Evolutionary conservation across 176 grass and related monocot genomes (phyloP), one percentile per base, ranked within the genome.

Genomic region (Lolium rigidum): DNA sequence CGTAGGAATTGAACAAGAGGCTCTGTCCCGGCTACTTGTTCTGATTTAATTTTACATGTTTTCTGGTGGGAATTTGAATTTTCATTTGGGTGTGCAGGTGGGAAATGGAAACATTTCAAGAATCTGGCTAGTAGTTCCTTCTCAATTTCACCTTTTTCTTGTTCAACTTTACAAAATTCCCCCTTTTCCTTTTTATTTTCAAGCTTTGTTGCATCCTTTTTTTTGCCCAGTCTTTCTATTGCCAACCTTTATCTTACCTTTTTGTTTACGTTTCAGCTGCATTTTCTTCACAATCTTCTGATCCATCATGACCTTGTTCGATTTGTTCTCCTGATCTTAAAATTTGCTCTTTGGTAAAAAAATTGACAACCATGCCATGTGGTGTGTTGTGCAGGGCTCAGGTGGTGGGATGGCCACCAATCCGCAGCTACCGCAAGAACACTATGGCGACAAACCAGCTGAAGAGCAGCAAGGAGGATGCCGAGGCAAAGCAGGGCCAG

Each of bases 361-460:
- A 67, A 39, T 69, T 69, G 35, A 69, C 35, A 20, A 69, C 35
- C 66, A 39, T 69, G 35, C 7, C 31, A 69, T 69, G 66, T 39
- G 66, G 41, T 69, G 66, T 69, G 66, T 69, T 75, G 13, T 76
- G 52, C 91, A 97, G 94, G 85, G 92, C 94, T 48, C 94, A 97
- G 84, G 94, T 97, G 79, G 91, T 97, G 79, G 94, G 94, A 86
- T 97, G 94, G 94, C 94, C 94, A 44, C 94, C 94, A 87, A 92
- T 97, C 71, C 91, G 91, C 65, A 97, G 82, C 77, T 97, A 97
- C 80, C 89, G 94, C 57, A 97, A 88, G 82, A 92, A 88, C 85
- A 94, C 94, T 2, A 93, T 94, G 92, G 85, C 89, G 10, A 89
- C 83, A 70, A 91, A 79, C 82, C 86, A 92, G 84, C 67, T 78